phyloP scores from a whole-genome alignment of 176 grass and related monocot species.

The Oryza meyeriana region DNA sequence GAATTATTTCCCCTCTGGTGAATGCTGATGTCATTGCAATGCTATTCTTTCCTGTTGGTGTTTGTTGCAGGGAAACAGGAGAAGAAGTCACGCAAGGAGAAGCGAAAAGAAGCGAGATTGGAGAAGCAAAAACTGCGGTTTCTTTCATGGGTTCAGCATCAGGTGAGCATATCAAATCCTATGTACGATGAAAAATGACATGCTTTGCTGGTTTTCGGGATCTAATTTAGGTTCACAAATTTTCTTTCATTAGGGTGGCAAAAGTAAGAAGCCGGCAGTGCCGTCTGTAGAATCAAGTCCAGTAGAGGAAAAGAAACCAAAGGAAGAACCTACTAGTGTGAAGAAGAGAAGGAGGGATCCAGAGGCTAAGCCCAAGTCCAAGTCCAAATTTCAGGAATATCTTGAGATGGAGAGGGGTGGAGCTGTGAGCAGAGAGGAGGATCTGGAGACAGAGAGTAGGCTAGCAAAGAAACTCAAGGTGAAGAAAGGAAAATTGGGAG shows the following conservation, averaged over 20 bases:
- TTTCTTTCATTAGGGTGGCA: slow-evolving; percentile 35
- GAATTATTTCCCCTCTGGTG: neutral
- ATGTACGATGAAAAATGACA: neutral
- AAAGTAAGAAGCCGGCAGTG: slow-evolving; percentile 25
- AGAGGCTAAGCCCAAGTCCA: slow-evolving; percentile 37
- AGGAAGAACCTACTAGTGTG: slow-evolving; percentile 1
- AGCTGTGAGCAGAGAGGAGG: slow-evolving; percentile 48
- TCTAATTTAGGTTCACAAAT: neutral
- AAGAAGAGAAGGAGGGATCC: slow-evolving; percentile 39
- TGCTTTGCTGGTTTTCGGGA: neutral
- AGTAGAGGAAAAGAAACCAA: slow-evolving; percentile 32
- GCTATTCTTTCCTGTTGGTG: neutral
- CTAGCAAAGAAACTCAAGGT: slow-evolving; percentile 86
- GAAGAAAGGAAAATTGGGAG: slow-evolving; percentile 74
- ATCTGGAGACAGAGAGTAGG: slow-evolving; percentile 68
- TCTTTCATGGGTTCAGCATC: slow-evolving; percentile 56
- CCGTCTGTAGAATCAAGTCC: slow-evolving; percentile 6
- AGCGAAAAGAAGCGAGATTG: slow-evolving; percentile 47
- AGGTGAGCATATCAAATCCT: slow-evolving; percentile 25
- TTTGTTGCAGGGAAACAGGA: slow-evolving; percentile 22
- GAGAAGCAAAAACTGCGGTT: slow-evolving; percentile 46
- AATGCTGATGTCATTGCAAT: neutral
- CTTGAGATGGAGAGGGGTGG: slow-evolving; percentile 71
- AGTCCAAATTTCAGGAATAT: slow-evolving; percentile 72
- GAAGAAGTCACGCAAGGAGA: slow-evolving; percentile 46